Evolutionary conservation across 2,329 filamentous ascomycete species (phyloP), one percentile per base, ranked within the genome.

Genomic region (Kalaharituber pfeilii): DNA sequence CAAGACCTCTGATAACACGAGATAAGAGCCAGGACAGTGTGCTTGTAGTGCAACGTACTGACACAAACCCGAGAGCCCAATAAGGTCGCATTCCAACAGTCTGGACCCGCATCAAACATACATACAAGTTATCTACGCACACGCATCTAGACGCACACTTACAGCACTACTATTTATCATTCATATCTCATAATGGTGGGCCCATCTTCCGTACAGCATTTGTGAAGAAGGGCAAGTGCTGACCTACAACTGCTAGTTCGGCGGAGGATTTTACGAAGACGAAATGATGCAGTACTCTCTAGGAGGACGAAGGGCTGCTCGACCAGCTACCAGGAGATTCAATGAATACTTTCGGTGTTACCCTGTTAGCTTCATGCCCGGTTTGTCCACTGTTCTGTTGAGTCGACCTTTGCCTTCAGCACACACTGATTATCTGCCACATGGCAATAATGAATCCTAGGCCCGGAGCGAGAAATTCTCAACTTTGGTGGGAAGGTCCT

Each of bases 341-440:
- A 89, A 98, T 69, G 91, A 98, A 70, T 96, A 94, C 73, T 96
- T 95, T 71, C 82, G 91, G 65, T 95, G 88, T 73, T 98, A 96
- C 66, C 91, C 91, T 44, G 78, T 95, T 64, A 81, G 82, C 64
- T 96, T 98, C 88, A 80, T 94, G 59, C 86, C 88, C 11, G 59
- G 59, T 50, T 28, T 9, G 22, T 22, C 11, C 20, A 8, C 20
- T 8, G 11, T 22, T 47, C 8, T 47, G 11, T 22, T 47, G 11
- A 20, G 44, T 13, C 24, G 44, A 20, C 24, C 3, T 22, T 39
- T 39, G n/a, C n/a, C n/a, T 18, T 1, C 33, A 33, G 29, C 29
- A 33, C n/a, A 33, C 8, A 8, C n/a, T 39, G 13, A 4, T 13
- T 39, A 15, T 39, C 33, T 39, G 33, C 15, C 33, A 39, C 33